Evolutionary conservation across 176 grass and related monocot genomes (phyloP), one percentile per base, ranked within the genome.

Genomic region (Cenchrus fungigraminus): DNA sequence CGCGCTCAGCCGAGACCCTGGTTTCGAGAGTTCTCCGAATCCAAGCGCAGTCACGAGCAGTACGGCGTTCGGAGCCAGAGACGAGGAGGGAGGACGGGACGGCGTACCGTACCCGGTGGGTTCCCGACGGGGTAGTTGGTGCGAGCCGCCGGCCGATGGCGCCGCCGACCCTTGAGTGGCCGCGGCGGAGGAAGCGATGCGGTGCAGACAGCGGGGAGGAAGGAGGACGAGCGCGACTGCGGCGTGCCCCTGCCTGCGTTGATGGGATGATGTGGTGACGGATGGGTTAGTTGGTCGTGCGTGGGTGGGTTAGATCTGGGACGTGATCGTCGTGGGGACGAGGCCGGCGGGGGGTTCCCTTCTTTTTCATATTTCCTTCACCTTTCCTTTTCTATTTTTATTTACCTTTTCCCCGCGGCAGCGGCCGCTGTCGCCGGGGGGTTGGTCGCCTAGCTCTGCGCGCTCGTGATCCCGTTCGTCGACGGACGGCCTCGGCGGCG

Each of bases 301-400:
- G 8, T 64, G 76, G 77, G 32, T 50, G 42, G 65, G 17, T 29
- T 72, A 70, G 77, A 86, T 80, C 85, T 80, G 57, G 9, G 56
- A 65, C 45, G 43, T 50, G 40, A 37, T 62, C 56, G 68, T 37
- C 57, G 81, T 57, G 16, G 19, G n/a, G 77, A 43, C 37, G 6
- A 8, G 43, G 37, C n/a, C 16, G 40, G 17, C 51, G 57, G 13
- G 3, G 37, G 37, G 6, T 34, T 55, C 45, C 19, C 13, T 58
- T 59, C 16, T 40, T 40, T 67, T 67, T 40, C 7, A 4, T 3
- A 2, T 4, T 12, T 4, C 16, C 15, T 6, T 4, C 52, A 3
- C 13, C 52, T 16, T 66, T 16, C 1, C 6, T 6, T 8, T 66
- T 66, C 12, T 14, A 0, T 11, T 65, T 34, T 3, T 6, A 13